phyloP scores from a whole-genome alignment of 495 filamentous ascomycete genomes.

The Cercophora scortea region DNA sequence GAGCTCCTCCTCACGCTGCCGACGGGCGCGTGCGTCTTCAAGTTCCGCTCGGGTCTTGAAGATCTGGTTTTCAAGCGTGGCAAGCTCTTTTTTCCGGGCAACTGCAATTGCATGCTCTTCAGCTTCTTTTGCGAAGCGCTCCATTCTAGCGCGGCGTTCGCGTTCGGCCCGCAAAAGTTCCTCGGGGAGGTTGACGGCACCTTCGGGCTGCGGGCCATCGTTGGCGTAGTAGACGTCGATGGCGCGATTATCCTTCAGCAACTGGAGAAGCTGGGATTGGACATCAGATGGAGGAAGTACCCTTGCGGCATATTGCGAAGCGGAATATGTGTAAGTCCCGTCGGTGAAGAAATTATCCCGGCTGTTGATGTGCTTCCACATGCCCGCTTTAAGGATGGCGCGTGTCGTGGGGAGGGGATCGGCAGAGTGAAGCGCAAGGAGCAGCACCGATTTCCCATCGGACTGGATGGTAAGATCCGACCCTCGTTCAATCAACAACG shows the following conservation, averaged over 20 bases:
- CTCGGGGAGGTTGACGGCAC: constrained; percentile 33
- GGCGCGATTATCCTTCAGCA: constrained; percentile 35
- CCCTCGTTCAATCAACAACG: constrained; percentile 29
- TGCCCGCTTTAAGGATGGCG: constrained; percentile 34
- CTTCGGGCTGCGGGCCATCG: constrained; percentile 36
- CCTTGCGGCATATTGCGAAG: constrained; percentile 35
- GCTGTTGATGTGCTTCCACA: constrained; percentile 41
- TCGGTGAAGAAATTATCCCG: constrained; percentile 35
- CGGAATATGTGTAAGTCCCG: constrained; percentile 34
- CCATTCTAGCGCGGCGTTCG: constrained; percentile 29
- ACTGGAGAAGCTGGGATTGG: constrained; percentile 26
- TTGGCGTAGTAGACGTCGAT: constrained; percentile 41
- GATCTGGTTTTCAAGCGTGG: constrained; percentile 35
- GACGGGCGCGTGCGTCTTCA: constrained; percentile 33
- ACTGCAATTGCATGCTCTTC: constrained; percentile 31
- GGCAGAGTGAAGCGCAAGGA: constrained; percentile 34
- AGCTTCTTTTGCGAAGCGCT: constrained; percentile 26
- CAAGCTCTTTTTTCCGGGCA: constrained; percentile 32
- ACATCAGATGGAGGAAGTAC: constrained; percentile 24
- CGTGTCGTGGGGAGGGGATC: constrained; percentile 37
- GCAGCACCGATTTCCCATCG: constrained; percentile 35
- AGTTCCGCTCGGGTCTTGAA: constrained; percentile 34
- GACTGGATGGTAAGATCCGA: constrained; percentile 35
- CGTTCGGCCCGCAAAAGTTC: constrained; percentile 37
- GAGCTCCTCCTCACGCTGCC: constrained; percentile 29